A percentile compares a stretch with the other conserved stretches of the same genome.
These are phyloP conservation scores for Penicillium canescens DNA, from an alignment of 495 filamentous ascomycete species.

Conservation along the genomic window DNA sequence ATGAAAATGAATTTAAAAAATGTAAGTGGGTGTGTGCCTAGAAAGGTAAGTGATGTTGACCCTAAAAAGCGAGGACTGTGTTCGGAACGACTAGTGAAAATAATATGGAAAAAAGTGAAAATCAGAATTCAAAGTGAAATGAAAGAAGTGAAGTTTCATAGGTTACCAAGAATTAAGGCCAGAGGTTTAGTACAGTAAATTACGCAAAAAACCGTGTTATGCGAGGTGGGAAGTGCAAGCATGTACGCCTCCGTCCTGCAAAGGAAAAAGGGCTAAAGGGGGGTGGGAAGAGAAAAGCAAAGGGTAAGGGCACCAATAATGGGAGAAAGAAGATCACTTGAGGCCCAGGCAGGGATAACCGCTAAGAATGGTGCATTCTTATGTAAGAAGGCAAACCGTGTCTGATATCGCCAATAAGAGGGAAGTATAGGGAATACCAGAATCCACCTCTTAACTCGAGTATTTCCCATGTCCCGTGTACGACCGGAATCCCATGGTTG, in stretches of 20 bases:
- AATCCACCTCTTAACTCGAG: no score
- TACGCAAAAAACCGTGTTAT: slow-evolving; percentile 11
- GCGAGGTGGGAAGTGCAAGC: slow-evolving; percentile 16
- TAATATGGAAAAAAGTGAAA: slow-evolving; percentile 3
- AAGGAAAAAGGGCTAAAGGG: slow-evolving; percentile 23
- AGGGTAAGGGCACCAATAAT: slow-evolving; percentile 7
- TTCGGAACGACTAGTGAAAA: slow-evolving; percentile 20
- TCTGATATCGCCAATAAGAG: neutral
- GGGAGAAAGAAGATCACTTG: slow-evolving; percentile 10
- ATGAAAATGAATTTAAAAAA: slow-evolving; percentile 9
- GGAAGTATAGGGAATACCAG: no score
- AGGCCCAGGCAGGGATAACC: neutral
- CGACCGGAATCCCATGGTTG: slow-evolving; percentile 6
- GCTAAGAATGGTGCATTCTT: slow-evolving; percentile 11
- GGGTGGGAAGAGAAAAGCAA: slow-evolving; percentile 14
- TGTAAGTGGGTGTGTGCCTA: slow-evolving; percentile 44
- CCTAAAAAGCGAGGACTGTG: slow-evolving; percentile 4
- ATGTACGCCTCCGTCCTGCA: slow-evolving; percentile 30
- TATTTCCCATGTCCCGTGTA: slow-evolving; percentile 8
- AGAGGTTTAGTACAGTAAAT: slow-evolving; percentile 33
- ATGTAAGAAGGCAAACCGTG: slow-evolving; percentile 5
- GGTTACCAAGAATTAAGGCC: slow-evolving; percentile 37
- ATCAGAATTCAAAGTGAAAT: slow-evolving; percentile 5
- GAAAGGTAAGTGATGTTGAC: slow-evolving; percentile 33
- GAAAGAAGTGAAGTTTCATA: slow-evolving; percentile 31